These are phyloP conservation scores for Cucumis cinereus DNA, from an alignment of 306 rosid species.

Conservation along the genomic window DNA sequence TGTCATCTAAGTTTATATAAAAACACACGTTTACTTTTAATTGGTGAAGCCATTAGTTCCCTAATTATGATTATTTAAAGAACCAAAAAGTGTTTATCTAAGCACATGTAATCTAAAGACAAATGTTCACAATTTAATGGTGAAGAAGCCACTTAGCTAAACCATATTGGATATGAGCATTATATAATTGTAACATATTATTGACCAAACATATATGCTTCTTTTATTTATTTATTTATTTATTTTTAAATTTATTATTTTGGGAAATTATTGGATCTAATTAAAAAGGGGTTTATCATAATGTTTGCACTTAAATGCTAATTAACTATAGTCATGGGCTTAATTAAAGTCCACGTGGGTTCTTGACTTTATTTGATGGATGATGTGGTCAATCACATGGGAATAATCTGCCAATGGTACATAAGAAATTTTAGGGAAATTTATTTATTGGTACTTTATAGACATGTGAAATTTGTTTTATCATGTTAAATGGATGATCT, in stretches of 20 bases:
- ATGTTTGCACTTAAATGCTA: neutral
- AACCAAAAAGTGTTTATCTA: neutral
- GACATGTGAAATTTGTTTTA: neutral
- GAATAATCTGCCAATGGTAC: neutral
- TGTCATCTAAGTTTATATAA: neutral
- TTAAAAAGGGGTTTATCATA: neutral
- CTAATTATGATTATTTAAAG: neutral
- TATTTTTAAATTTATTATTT: neutral
- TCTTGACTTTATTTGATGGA: slow-evolving; percentile 1
- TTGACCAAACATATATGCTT: neutral
- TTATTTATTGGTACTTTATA: neutral
- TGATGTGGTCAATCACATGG: neutral
- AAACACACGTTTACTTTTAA: neutral
- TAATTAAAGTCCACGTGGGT: slow-evolving; percentile 3
- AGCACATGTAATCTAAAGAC: neutral
- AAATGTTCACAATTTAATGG: neutral
- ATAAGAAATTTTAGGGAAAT: neutral
- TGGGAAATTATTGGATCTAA: neutral
- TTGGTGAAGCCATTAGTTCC: neutral
- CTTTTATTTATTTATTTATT: neutral
- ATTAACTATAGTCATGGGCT: neutral
- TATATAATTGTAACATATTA: neutral
- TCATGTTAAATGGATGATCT: neutral
- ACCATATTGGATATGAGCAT: neutral
- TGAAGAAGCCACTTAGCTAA: neutral